Base-by-base conservation (phyloP, 2,329 filamentous ascomycete genomes). In the Albifimbria verrucaria region DNA sequence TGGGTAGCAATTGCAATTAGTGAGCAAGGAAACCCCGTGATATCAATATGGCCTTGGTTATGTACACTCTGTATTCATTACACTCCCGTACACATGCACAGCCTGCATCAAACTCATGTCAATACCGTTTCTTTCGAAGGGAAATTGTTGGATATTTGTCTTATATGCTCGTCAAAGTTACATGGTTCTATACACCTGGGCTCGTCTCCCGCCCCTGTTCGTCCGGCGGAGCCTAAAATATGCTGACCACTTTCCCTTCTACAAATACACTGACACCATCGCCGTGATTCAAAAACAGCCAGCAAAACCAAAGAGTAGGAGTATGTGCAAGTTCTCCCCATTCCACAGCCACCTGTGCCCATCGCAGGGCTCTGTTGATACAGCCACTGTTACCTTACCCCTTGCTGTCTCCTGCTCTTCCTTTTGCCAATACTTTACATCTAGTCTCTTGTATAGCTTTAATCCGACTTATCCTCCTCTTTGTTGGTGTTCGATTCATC, bases 381-480 rank as follows among this genome's bases (percentile, higher is more conserved):
- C 32, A 39, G 32, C 32, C 4, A 15, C 42, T 20, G 11, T 20
- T 44, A 17, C 22, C 42, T 44, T 44, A 12, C 12, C 22, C 22
- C 4, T 15, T 21, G 18, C 20, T 44, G 17, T 20, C 42, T 20
- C 42, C 22, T 44, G 18, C 22, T 43, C 39, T 21, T 44, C 22
- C n/a, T 44, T 15, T 39, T 39, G 32, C 32, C n/a, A n/a, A 15
- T 39, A 42, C 4, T 39, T 39, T 39, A 39, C 32, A 39, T 47
- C 44, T 47, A 47, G 44, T 23, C 42, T 15, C 44, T 3, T 17
- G 21, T 47, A 7, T 9, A 47, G 44, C 9, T 25, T 59, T 65
- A 70, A 25, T 72, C 68, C 23, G 70, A 66, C 28, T 70, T 68
- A 23, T 72, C 68, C 23, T 71, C 67, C 25, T 70, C 67, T 52